Base-by-base conservation (phyloP, 306 rosid species). In the Glycine tomentella region DNA sequence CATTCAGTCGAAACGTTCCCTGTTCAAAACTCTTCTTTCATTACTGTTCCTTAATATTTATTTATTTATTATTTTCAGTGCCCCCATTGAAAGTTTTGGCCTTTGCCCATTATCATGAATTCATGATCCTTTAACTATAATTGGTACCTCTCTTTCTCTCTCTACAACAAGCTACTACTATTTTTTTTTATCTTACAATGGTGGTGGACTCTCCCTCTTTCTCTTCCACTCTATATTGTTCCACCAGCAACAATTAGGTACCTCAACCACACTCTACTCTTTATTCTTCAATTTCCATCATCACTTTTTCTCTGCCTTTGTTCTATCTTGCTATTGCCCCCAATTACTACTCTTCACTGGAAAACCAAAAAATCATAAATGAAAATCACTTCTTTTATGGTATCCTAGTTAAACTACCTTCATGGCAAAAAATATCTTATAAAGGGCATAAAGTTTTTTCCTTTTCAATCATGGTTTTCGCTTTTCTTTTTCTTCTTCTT, bases 211-310 rank as follows among this genome's bases (percentile, higher is more conserved):
- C 94, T 69, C 81, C 56, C 34, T 85, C 90, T 78, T 68, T 80
- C 80, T 84, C 87, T 13, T 84, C 88, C 12, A 76, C 89, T 46
- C 84, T 88, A 75, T 81, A 83, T 38, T 87, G 73, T 67, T 87
- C 89, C 72, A 25, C 83, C 78, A 58, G 88, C 74, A 84, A 79
- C 79, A 87, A 90, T 85, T 91, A 87, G 91, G 94, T 90, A 76
- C 38, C 16, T 51, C 63, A 13, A 55, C 42, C 44, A 15, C 84
- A 75, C 66, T 61, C 61, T 34, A 8, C 80, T 59, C 64, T 82
- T 10, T 67, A 0, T 20, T 76, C 14, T 20, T 33, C 7, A 49
- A 16, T 16, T 58, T 25, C n/a, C n/a, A n/a, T n/a, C n/a, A n/a
- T n/a, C n/a, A n/a, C n/a, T n/a, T n/a, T n/a, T n/a, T n/a, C n/a